Percentiles rank a stretch among this genome's conserved stretches.
Conservation (phyloP, 2,329 filamentous ascomycete species). For the Cercospora sp. region DNA sequence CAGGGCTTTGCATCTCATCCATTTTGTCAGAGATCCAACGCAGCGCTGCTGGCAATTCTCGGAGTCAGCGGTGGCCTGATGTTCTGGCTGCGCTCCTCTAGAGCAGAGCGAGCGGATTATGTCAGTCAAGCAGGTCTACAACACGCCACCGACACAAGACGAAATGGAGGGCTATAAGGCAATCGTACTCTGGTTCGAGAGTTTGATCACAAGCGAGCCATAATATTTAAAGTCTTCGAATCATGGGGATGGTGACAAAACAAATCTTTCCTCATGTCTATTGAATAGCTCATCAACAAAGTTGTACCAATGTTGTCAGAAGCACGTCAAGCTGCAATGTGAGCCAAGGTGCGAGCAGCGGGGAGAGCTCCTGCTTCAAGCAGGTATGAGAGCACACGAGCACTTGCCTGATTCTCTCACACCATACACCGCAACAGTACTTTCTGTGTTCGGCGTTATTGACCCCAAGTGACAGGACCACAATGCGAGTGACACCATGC, state of each 20-base stretch:
- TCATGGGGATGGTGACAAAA: not conserved
- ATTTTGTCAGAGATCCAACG: not conserved
- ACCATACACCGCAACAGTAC: not conserved
- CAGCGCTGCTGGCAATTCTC: not conserved
- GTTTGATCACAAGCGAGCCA: not conserved
- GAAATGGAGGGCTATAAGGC: not conserved
- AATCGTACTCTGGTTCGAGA: not conserved
- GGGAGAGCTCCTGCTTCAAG: constrained; percentile 11
- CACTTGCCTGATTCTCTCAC: constrained; percentile 10
- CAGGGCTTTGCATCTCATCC: not conserved
- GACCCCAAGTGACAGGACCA: not conserved
- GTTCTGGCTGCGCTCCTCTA: not conserved
- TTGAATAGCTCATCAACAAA: not conserved
- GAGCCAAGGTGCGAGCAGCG: constrained; percentile 31
- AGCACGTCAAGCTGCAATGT: constrained; percentile 16
- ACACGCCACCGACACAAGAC: not conserved
- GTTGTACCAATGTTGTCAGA: constrained; percentile 13
- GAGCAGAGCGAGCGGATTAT: not conserved
- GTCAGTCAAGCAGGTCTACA: not conserved
- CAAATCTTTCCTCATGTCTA: not conserved
- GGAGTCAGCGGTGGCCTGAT: not conserved
- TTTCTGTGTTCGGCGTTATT: not conserved
- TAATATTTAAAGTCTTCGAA: not conserved
- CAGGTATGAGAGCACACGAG: constrained; percentile 20
- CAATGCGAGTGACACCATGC: constrained; percentile 5